These are phyloP conservation scores for Leccinum disarticulatum DNA, from an alignment of 768 basidiomycete genomes.

Conservation along the genomic window DNA sequence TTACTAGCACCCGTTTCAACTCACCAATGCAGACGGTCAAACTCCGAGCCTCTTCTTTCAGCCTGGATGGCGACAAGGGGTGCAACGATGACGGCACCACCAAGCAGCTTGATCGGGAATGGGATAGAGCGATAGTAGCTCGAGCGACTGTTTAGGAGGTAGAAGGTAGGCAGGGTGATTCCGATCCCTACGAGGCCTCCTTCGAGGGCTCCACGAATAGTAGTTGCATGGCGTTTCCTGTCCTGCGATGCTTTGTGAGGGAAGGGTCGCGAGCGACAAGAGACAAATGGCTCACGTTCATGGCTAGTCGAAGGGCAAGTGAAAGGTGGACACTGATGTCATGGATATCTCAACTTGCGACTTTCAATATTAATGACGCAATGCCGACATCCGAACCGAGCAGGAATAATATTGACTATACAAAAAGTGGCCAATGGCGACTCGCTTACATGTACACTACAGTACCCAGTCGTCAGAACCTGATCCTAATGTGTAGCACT, in stretches of 20 bases:
- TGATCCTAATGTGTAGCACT: conserved; percentile 11
- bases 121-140: conserved; percentile 64
- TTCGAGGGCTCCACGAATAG: conserved; percentile 63
- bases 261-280: background rate
- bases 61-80: conserved; percentile 69
- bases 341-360: background rate
- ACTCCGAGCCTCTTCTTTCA: conserved; percentile 65
- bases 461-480: conserved; percentile 4
- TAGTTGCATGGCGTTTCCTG: conserved; percentile 52
- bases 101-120: conserved; percentile 64
- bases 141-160: conserved; percentile 51
- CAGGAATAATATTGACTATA: conserved; percentile 5
- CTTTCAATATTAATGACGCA: background rate
- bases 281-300: conserved; percentile 13
- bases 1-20: conserved; percentile 16
- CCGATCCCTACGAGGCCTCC: conserved; percentile 51
- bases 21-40: conserved; percentile 64
- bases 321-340: background rate
- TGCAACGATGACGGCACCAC: conserved; percentile 58
- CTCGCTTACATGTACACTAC: conserved; percentile 13
- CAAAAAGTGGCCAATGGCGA: conserved; percentile 15
- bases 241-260: conserved; percentile 27
- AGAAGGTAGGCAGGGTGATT: conserved; percentile 52
- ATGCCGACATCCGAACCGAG: conserved; percentile 6
- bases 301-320: background rate